Evolutionary conservation across 2,329 filamentous ascomycete genomes (phyloP), one percentile per base, ranked within the genome.

Genomic region (Stromatinia cepivora): DNA sequence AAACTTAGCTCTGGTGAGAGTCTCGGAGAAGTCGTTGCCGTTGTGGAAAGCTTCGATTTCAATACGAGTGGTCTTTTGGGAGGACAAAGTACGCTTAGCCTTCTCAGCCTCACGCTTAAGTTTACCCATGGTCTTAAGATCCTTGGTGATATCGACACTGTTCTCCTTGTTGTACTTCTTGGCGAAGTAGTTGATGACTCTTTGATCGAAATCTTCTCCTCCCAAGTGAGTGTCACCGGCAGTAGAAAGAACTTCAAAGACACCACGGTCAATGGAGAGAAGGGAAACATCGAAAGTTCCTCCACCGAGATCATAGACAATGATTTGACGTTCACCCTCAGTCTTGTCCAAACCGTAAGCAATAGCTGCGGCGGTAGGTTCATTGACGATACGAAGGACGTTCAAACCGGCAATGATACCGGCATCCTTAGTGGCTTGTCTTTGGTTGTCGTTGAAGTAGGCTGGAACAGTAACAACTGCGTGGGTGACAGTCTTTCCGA

Each of bases 161-260:
- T 97, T 88, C 88, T 97, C 95, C 91, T 97, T 97, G 90, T 98
- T 98, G 90, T 97, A 98, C 77, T 87, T 86, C 91, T 98, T 97
- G 86, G 91, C 90, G 80, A 98, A 93, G 89, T 94, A 87, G 87
- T 92, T 93, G 85, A 98, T 97, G 82, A 98, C 87, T 81, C 94
- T 91, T 88, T 98, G 93, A 82, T 98, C 94, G 82, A 98, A 98
- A 85, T 98, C 94, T 83, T 98, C 94, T 89, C 94, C 94, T 90
- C 94, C 94, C 76, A 97, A 88, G 82, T 97, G 94, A 78, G 94
- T 97, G 81, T 97, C 94, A 93, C 94, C 93, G 80, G 93, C 93
- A 78, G 93, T 97, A 82, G 94, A 91, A 82, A 94, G 83, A 76
- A 97, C 94, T 86, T 97, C 93, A 80, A 97, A 97, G 77, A 97